phyloP scores from a whole-genome alignment of 2,329 filamentous ascomycete genomes.

The Myriosclerotinia duriaeana region DNA sequence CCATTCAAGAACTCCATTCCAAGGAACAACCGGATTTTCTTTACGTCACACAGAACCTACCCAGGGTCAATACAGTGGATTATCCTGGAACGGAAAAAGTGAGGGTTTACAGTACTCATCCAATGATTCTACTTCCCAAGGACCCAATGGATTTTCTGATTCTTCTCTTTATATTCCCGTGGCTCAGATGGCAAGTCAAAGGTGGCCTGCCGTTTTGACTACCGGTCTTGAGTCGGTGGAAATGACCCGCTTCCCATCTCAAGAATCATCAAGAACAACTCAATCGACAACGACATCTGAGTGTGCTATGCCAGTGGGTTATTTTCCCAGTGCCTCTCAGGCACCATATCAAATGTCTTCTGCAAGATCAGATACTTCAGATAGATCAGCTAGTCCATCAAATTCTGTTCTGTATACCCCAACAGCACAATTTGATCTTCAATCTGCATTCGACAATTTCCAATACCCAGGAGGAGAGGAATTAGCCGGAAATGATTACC shows the following conservation, averaged over 20 bases:
- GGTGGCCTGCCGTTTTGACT: slow-evolving; percentile 36
- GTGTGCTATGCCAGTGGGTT: slow-evolving; percentile 32
- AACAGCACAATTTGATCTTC: slow-evolving; percentile 37
- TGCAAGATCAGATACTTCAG: slow-evolving; percentile 38
- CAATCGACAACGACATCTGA: slow-evolving; percentile 34
- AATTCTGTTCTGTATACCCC: slow-evolving; percentile 36
- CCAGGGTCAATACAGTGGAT: slow-evolving; percentile 39
- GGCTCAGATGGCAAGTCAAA: slow-evolving; percentile 32
- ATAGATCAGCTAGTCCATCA: slow-evolving; percentile 39
- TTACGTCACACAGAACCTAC: slow-evolving; percentile 40
- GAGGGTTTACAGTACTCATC: slow-evolving; percentile 42
- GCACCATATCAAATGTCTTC: slow-evolving; percentile 39
- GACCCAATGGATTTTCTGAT: slow-evolving; percentile 38
- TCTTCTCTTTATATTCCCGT: slow-evolving; percentile 31
- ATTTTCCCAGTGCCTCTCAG: slow-evolving; percentile 36
- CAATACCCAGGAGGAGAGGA: slow-evolving; percentile 36
- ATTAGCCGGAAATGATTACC: slow-evolving; percentile 32
- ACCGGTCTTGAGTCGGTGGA: slow-evolving; percentile 33
- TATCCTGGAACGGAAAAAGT: slow-evolving; percentile 36
- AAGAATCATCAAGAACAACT: slow-evolving; percentile 37
- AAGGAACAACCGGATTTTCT: slow-evolving; percentile 38
- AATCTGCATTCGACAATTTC: slow-evolving; percentile 35
- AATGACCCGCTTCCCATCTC: slow-evolving; percentile 38
- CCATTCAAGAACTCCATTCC: slow-evolving; percentile 33
- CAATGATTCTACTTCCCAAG: slow-evolving; percentile 34